phyloP scores from a whole-genome alignment of 495 filamentous ascomycete genomes.

The Glonium stellatum region DNA sequence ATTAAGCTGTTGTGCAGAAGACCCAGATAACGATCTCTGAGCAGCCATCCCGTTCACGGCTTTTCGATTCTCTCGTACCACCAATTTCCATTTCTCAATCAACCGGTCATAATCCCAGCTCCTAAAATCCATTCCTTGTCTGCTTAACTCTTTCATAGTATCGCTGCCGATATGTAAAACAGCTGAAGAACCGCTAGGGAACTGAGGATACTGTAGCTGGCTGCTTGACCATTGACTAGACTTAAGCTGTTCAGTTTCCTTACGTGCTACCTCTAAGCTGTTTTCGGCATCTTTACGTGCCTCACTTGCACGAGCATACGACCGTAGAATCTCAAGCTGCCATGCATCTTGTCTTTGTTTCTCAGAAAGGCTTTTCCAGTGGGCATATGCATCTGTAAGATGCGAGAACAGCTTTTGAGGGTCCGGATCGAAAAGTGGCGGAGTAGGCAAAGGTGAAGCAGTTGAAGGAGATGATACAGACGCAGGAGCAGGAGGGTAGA shows the following conservation, averaged over 20 bases:
- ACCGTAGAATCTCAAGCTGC: constrained; percentile 70
- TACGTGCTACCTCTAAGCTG: constrained; percentile 53
- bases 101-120: constrained; percentile 53
- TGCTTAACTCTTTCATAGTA: constrained; percentile 22
- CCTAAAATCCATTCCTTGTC: constrained; percentile 25
- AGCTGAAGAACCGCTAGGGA: constrained; percentile 48
- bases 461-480: constrained; percentile 9
- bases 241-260: constrained; percentile 67
- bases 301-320: constrained; percentile 60
- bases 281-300: constrained; percentile 56
- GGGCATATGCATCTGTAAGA: constrained; percentile 58
- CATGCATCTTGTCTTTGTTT: constrained; percentile 58
- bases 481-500: constrained; percentile 33
- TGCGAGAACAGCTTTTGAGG: constrained; percentile 57
- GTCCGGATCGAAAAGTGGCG: constrained; percentile 34
- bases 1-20: neutral
- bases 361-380: constrained; percentile 57
- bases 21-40: constrained; percentile 25
- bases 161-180: constrained; percentile 48
- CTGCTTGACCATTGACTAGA: constrained; percentile 60
- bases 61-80: constrained; percentile 37
- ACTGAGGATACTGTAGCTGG: constrained; percentile 66
- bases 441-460: constrained; percentile 23
- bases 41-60: constrained; percentile 22
- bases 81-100: constrained; percentile 51